Percentiles rank a stretch among this genome's conserved stretches.
These are phyloP conservation scores for Monilinia laxa DNA, from an alignment of 2,329 filamentous ascomycete species.

Conservation along the genomic window DNA sequence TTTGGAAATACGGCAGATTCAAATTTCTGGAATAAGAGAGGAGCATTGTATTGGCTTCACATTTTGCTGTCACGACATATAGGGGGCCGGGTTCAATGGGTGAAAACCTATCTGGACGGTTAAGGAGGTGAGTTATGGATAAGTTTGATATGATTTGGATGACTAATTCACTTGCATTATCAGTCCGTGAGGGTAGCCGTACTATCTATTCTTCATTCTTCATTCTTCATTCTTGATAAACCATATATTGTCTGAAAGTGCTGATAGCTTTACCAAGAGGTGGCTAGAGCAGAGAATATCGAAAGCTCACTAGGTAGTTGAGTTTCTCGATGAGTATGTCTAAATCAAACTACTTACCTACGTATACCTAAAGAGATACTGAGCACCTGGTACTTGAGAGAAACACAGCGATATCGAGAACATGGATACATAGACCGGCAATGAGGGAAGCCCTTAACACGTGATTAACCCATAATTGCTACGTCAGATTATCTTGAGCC, in stretches of 20 bases:
- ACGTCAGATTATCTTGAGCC: slow-evolving; percentile 20
- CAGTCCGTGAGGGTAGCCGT: neutral
- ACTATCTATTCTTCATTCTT: neutral
- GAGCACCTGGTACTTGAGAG: too few relatives aligned
- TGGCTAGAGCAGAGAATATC: too few relatives aligned
- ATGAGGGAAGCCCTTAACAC: neutral
- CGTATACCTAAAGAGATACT: too few relatives aligned
- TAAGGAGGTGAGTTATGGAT: neutral
- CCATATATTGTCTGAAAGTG: too few relatives aligned
- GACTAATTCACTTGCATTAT: neutral
- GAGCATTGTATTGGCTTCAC: neutral
- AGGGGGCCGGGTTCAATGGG: neutral
- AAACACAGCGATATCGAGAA: too few relatives aligned
- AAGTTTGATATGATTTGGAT: neutral
- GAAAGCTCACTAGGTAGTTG: too few relatives aligned
- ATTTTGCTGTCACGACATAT: neutral
- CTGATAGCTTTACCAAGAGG: too few relatives aligned
- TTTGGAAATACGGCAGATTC: neutral
- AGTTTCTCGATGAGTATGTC: too few relatives aligned
- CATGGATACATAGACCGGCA: neutral
- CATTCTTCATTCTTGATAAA: neutral
- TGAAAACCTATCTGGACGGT: neutral
- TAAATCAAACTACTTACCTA: too few relatives aligned
- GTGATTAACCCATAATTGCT: neutral
- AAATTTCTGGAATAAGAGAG: neutral